Evolutionary conservation across 768 basidiomycete species (phyloP).

Genomic region (Mrakia frigida): DNA sequence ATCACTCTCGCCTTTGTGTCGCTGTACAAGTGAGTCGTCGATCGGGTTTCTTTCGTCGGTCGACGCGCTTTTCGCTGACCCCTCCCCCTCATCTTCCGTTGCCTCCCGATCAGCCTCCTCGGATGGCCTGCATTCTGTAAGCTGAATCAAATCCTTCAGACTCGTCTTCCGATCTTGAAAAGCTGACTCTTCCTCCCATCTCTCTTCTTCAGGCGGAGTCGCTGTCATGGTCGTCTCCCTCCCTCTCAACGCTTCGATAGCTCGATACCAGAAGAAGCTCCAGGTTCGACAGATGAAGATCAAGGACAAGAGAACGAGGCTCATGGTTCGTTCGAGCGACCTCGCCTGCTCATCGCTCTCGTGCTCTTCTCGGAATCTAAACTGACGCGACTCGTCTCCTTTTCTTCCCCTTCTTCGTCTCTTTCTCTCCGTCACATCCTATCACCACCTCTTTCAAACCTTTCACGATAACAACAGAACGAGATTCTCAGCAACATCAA

Average conservation of each 20-base stretch:
- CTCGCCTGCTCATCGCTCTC: neutral
- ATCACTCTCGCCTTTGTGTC: constrained; percentile 84
- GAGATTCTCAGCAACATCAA: constrained; percentile 85
- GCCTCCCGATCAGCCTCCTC: constrained; percentile 54
- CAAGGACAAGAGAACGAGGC: constrained; percentile 69
- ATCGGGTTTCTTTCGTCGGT: neutral
- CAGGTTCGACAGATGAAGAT: constrained; percentile 91
- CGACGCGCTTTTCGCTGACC: too few species aligned
- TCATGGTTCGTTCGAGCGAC: neutral
- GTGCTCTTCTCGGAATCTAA: neutral
- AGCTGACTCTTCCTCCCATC: too few species aligned
- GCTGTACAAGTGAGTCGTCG: constrained; percentile 44
- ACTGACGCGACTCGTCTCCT: neutral
- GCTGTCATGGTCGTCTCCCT: constrained; percentile 40
- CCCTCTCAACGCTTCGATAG: constrained; percentile 50
- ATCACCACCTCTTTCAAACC: too few species aligned
- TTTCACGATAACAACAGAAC: too few species aligned
- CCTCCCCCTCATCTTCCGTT: neutral
- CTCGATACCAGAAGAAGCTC: constrained; percentile 53
- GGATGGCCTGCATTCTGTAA: constrained; percentile 66
- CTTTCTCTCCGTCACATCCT: too few species aligned
- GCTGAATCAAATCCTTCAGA: too few species aligned
- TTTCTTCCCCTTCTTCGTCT: too few species aligned
- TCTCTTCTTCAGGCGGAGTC: constrained; percentile 27
- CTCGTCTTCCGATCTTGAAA: too few species aligned